Evolutionary conservation across 2,329 filamentous ascomycete species (phyloP).

Genomic region (Fusarium cicatricum): DNA sequence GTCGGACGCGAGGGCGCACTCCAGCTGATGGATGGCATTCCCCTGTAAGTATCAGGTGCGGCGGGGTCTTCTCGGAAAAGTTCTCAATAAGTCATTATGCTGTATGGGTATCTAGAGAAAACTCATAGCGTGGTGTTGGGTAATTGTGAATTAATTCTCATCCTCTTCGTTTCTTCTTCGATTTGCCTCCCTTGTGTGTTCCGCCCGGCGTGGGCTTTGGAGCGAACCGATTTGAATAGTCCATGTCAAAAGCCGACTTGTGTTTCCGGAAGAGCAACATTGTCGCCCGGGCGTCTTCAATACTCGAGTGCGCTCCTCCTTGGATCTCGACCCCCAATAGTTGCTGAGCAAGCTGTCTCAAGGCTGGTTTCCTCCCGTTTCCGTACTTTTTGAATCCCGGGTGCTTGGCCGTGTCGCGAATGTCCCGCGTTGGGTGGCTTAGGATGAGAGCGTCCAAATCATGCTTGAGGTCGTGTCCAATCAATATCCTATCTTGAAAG

Average conservation of each 20-base stretch:
- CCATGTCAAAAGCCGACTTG: conserved; percentile 85
- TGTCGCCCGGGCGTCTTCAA: conserved; percentile 84
- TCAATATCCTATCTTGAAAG: conserved; percentile 74
- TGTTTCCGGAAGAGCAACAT: conserved; percentile 88
- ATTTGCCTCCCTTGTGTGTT: conserved; percentile 50
- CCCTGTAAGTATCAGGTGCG: conserved; percentile 53
- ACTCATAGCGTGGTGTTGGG: conserved; percentile 1
- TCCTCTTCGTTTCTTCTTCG: conserved; percentile 52
- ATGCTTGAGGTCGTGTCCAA: conserved; percentile 86
- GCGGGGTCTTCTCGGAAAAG: no score
- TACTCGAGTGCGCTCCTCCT: conserved; percentile 69
- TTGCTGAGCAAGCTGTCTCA: conserved; percentile 66
- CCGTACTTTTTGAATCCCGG: conserved; percentile 75
- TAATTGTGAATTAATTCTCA: not conserved
- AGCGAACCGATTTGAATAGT: conserved; percentile 74
- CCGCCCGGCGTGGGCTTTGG: conserved; percentile 39
- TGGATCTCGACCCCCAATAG: conserved; percentile 70
- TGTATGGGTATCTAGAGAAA: conserved; percentile 34
- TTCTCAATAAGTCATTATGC: not conserved
- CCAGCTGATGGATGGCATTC: conserved; percentile 76
- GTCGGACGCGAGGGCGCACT: conserved; percentile 70
- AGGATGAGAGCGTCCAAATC: conserved; percentile 79
- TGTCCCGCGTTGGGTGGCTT: conserved; percentile 78
- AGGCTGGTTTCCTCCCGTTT: conserved; percentile 72
- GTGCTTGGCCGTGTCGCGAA: conserved; percentile 85